Evolutionary conservation across 2,329 filamentous ascomycete species (phyloP).

Genomic region (Amauroascus niger): DNA sequence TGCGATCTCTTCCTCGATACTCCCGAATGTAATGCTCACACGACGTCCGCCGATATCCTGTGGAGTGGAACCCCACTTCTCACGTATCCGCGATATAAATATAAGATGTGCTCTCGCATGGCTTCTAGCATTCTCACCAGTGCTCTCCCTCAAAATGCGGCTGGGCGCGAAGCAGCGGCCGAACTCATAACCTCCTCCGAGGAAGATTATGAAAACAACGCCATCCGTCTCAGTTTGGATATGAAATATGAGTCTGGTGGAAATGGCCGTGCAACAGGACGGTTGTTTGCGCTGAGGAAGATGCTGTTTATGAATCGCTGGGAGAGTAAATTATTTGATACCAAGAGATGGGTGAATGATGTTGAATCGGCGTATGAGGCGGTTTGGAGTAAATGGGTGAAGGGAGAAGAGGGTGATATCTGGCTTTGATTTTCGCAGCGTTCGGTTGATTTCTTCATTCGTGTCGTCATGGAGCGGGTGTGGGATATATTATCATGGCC

Average conservation of each 20-base stretch:
- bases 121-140: conserved; percentile 88
- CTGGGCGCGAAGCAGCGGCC: conserved; percentile 56
- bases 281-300: conserved; percentile 67
- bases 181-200: conserved; percentile 74
- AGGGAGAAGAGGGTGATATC: conserved; percentile 82
- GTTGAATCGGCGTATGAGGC: conserved; percentile 79
- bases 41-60: conserved; percentile 87
- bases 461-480: not conserved
- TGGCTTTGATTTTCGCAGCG: conserved; percentile 46
- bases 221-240: conserved; percentile 55
- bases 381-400: conserved; percentile 82
- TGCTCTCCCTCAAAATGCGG: conserved; percentile 62
- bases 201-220: conserved; percentile 71
- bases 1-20: conserved; percentile 96
- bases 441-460: not conserved
- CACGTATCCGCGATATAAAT: conserved; percentile 80
- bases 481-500: not conserved
- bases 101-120: conserved; percentile 99
- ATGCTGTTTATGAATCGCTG: conserved; percentile 76
- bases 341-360: conserved; percentile 79
- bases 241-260: conserved; percentile 48
- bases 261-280: conserved; percentile 43
- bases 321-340: conserved; percentile 83
- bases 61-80: conserved; percentile 93
- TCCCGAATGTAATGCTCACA: conserved; percentile 95